phyloP scores from a whole-genome alignment of 495 filamentous ascomycete species.

The Penicillium samsonianum region DNA sequence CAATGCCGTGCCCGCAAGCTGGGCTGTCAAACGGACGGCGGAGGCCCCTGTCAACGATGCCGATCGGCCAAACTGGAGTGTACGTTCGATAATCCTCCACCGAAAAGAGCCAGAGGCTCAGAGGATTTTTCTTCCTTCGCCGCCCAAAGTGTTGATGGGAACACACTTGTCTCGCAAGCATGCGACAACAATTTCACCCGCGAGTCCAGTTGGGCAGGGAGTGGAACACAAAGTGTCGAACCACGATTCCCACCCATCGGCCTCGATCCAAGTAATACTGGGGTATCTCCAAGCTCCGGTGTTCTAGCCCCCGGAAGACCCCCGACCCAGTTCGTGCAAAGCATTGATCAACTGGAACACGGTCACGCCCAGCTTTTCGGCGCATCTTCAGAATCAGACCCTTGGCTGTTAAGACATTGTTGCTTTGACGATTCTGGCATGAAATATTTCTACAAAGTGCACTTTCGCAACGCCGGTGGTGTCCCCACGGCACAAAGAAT shows the following conservation, averaged over 20 bases:
- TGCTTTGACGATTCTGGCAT: slow-evolving; percentile 40
- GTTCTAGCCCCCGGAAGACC: slow-evolving; percentile 19
- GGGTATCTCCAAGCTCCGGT: slow-evolving; percentile 22
- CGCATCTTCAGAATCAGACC: slow-evolving; percentile 41
- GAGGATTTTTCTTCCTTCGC: slow-evolving; percentile 11
- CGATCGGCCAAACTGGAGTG: slow-evolving; percentile 29
- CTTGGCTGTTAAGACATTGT: slow-evolving; percentile 41
- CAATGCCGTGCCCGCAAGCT: slow-evolving; percentile 41
- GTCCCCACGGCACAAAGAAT: slow-evolving; percentile 37
- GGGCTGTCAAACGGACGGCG: slow-evolving; percentile 35
- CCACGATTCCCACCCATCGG: slow-evolving; percentile 19
- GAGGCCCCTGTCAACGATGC: slow-evolving; percentile 34
- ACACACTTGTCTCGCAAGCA: slow-evolving; percentile 6
- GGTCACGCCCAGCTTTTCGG: slow-evolving; percentile 39
- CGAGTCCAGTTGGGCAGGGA: slow-evolving; percentile 9
- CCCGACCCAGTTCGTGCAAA: slow-evolving; percentile 34
- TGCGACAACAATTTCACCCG: slow-evolving; percentile 5
- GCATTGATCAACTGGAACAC: slow-evolving; percentile 36
- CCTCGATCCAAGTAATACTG: slow-evolving; percentile 16
- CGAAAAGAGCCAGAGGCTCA: slow-evolving; percentile 25
- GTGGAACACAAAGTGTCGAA: slow-evolving; percentile 11
- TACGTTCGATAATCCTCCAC: slow-evolving; percentile 36
- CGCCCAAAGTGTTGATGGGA: slow-evolving; percentile 13
- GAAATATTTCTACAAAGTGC: slow-evolving; percentile 36
- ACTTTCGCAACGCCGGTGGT: slow-evolving; percentile 41